Conservation (phyloP, 2,329 filamentous ascomycete genomes). For the Fusarium sp. region DNA sequence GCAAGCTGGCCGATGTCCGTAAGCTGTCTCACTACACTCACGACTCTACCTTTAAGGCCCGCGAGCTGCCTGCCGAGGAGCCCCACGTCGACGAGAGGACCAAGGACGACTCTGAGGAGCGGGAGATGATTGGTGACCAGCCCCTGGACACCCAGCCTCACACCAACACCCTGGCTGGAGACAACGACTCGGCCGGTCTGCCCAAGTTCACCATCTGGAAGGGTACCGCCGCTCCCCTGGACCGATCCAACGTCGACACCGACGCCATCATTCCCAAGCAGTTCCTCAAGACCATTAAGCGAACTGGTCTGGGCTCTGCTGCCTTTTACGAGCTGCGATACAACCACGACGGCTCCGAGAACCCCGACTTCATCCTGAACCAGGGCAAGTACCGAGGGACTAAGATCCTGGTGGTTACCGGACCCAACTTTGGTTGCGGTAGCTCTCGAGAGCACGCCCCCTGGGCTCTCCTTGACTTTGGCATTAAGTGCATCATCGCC, state of each 20-base stretch:
- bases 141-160: constrained; percentile 74
- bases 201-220: constrained; percentile 86
- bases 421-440: constrained; percentile 95
- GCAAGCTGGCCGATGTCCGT: constrained; percentile 92
- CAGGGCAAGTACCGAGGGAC: constrained; percentile 83
- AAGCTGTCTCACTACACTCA: constrained; percentile 75
- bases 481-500: constrained; percentile 93
- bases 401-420: constrained; percentile 93
- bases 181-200: constrained; percentile 69
- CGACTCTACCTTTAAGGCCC: constrained; percentile 71
- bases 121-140: constrained; percentile 66
- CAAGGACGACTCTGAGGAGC: constrained; percentile 63
- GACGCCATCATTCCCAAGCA: constrained; percentile 99
- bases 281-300: constrained; percentile 99
- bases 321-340: constrained; percentile 90
- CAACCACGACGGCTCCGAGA: constrained; percentile 78
- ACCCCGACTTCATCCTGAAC: constrained; percentile 89
- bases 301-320: constrained; percentile 88
- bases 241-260: constrained; percentile 94
- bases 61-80: constrained; percentile 55
- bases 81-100: constrained; percentile 66
- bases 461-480: constrained; percentile 96
- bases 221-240: constrained; percentile 88
- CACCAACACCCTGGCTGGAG: constrained; percentile 69
- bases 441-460: constrained; percentile 94